Percentiles rank a stretch among this genome's conserved stretches.
phyloP scores from a whole-genome alignment of 768 basidiomycete genomes.

The Imleria badia region DNA sequence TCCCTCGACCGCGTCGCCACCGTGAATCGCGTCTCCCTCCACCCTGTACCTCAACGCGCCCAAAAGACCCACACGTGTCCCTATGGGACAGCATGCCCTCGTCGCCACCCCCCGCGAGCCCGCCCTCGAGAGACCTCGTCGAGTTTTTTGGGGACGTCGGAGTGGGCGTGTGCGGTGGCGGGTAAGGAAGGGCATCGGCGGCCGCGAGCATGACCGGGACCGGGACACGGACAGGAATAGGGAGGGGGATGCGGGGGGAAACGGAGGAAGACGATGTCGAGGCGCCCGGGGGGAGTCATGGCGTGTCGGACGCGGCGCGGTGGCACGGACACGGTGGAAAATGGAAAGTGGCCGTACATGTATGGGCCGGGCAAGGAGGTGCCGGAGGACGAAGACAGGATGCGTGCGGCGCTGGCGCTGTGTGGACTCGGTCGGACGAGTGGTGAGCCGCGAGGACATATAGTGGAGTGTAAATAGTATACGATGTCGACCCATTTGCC shows the following conservation, averaged over 20 bases:
- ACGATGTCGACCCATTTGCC: too few relatives aligned
- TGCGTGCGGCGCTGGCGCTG: slow-evolving; percentile 67
- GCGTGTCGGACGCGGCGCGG: slow-evolving; percentile 38
- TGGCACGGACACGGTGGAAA: slow-evolving; percentile 32
- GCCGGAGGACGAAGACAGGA: slow-evolving; percentile 60
- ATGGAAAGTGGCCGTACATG: not conserved
- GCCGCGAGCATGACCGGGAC: slow-evolving; percentile 8
- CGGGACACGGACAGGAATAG: not conserved
- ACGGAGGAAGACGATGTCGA: slow-evolving; percentile 63
- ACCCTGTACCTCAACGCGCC: slow-evolving; percentile 30
- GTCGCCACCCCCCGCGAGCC: slow-evolving; percentile 41
- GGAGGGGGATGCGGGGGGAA: too few relatives aligned
- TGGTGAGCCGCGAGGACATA: slow-evolving; percentile 4
- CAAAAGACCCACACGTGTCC: slow-evolving; percentile 28
- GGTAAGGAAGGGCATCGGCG: slow-evolving; percentile 40
- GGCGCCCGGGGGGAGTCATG: slow-evolving; percentile 55
- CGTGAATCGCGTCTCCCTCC: slow-evolving; percentile 30
- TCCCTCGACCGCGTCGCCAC: slow-evolving; percentile 33
- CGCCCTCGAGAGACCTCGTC: slow-evolving; percentile 31
- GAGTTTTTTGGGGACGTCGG: slow-evolving; percentile 32
- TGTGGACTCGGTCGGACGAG: slow-evolving; percentile 49
- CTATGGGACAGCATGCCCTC: slow-evolving; percentile 37
- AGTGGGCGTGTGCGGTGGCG: slow-evolving; percentile 40
- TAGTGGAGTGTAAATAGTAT: slow-evolving; percentile 3
- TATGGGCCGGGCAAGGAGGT: slow-evolving; percentile 8